Conservation (phyloP, 371 early-diverging fungal species). For the Rhizomucor miehei region DNA sequence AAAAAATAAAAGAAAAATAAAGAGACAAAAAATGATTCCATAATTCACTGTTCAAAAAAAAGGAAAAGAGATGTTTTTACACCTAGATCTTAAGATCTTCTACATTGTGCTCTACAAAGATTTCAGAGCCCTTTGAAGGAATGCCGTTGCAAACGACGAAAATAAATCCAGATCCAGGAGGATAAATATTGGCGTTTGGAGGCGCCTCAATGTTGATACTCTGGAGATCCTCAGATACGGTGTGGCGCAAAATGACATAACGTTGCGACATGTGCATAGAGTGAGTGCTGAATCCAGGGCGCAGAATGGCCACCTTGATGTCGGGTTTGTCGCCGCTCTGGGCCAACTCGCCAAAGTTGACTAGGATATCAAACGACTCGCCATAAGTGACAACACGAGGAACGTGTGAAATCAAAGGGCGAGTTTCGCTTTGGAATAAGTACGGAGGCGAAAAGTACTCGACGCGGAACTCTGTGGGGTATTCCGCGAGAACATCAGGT, state of each 20-base stretch:
- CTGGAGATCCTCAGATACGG: constrained; percentile 25
- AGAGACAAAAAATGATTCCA: background rate
- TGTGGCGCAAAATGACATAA: constrained; percentile 34
- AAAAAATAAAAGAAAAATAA: background rate
- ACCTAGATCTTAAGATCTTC: constrained; percentile 9
- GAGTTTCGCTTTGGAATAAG: constrained; percentile 37
- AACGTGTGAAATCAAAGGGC: constrained; percentile 49
- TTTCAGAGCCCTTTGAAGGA: constrained; percentile 40
- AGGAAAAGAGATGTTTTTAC: background rate
- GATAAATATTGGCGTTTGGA: constrained; percentile 54
- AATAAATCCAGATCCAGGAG: constrained; percentile 58
- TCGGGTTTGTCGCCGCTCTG: constrained; percentile 29
- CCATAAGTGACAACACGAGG: constrained; percentile 43
- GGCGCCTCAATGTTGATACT: constrained; percentile 42
- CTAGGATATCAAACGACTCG: constrained; percentile 27
- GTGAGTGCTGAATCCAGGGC: constrained; percentile 62
- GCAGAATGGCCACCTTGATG: constrained; percentile 37
- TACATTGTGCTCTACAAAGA: constrained; percentile 26
- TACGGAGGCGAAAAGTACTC: constrained; percentile 66
- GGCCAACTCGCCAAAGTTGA: constrained; percentile 30
- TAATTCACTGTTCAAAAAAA: background rate
- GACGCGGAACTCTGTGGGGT: constrained; percentile 62
- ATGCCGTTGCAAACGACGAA: constrained; percentile 55
- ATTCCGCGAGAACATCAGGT: constrained; percentile 39
- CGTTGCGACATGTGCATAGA: constrained; percentile 66